Evolutionary conservation across 768 basidiomycete species (phyloP).

Genomic region (Obba rivulosa): DNA sequence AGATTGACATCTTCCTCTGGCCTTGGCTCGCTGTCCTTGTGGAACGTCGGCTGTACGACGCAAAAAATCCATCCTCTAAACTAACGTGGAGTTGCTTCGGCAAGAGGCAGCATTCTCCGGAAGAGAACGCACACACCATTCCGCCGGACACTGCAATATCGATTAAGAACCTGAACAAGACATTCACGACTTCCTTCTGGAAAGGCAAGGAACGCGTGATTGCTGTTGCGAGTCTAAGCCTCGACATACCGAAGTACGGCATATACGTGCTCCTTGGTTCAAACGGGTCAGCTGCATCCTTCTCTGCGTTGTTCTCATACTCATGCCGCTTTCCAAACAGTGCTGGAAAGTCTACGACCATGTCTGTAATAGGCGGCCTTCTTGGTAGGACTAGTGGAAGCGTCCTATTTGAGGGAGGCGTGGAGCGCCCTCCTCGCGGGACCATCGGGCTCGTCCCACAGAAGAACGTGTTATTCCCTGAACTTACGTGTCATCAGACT

Average conservation of each 20-base stretch:
- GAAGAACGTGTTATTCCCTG: slow-evolving; percentile 78
- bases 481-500: slow-evolving; percentile 70
- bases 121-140: slow-evolving; percentile 19
- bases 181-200: slow-evolving; percentile 47
- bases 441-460: slow-evolving; percentile 75
- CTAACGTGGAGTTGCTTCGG: slow-evolving; percentile 21
- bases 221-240: slow-evolving; percentile 60
- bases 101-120: slow-evolving; percentile 6
- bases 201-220: slow-evolving; percentile 44
- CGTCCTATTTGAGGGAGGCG: slow-evolving; percentile 50
- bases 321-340: slow-evolving; percentile 30
- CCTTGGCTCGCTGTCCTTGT: slow-evolving; percentile 57
- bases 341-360: slow-evolving; percentile 71
- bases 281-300: slow-evolving; percentile 42
- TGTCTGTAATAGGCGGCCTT: slow-evolving; percentile 64
- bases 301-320: neutral
- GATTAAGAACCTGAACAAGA: slow-evolving; percentile 54
- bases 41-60: slow-evolving; percentile 60
- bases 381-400: slow-evolving; percentile 53
- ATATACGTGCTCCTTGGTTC: slow-evolving; percentile 78
- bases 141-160: slow-evolving; percentile 51
- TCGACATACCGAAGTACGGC: slow-evolving; percentile 65
- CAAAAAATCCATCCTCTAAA: slow-evolving; percentile 31
- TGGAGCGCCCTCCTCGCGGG: slow-evolving; percentile 51
- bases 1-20: slow-evolving; percentile 75